These are phyloP conservation scores for Fusarium sp. DNA, from an alignment of 2,329 filamentous ascomycete species.

Conservation along the genomic window DNA sequence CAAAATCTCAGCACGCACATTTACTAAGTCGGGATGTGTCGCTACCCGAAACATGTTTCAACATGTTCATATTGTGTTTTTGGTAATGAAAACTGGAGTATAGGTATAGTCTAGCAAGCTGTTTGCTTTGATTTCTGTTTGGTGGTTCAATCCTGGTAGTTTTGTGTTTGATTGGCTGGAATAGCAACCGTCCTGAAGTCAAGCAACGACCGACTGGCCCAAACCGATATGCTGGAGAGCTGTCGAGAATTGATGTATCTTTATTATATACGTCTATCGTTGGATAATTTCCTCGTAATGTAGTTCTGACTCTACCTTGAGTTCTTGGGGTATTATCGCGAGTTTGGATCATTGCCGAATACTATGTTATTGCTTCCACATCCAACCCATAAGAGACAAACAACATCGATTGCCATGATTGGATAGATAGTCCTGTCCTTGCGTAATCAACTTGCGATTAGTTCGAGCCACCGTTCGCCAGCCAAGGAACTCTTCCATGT, in stretches of 20 bases:
- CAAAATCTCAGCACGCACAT: neutral
- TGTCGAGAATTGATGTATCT: neutral
- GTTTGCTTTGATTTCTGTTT: neutral
- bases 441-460: neutral
- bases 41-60: slow-evolving; percentile 35
- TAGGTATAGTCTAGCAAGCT: neutral
- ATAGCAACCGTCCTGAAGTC: neutral
- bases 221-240: neutral
- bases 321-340: neutral
- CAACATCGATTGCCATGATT: neutral
- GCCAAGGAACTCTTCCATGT: neutral
- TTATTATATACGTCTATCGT: neutral
- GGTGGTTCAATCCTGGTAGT: neutral
- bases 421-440: neutral
- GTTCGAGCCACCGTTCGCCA: neutral
- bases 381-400: neutral
- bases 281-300: neutral
- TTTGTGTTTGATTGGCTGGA: slow-evolving; percentile 5
- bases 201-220: neutral
- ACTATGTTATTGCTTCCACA: neutral
- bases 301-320: neutral
- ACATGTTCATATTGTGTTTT: neutral
- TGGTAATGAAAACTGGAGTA: neutral
- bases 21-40: slow-evolving; percentile 2
- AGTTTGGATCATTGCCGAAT: neutral